A percentile compares a stretch with the other conserved stretches of the same genome.
phyloP scores from a whole-genome alignment of 306 rosid species.

The Mimosa bimucronata region DNA sequence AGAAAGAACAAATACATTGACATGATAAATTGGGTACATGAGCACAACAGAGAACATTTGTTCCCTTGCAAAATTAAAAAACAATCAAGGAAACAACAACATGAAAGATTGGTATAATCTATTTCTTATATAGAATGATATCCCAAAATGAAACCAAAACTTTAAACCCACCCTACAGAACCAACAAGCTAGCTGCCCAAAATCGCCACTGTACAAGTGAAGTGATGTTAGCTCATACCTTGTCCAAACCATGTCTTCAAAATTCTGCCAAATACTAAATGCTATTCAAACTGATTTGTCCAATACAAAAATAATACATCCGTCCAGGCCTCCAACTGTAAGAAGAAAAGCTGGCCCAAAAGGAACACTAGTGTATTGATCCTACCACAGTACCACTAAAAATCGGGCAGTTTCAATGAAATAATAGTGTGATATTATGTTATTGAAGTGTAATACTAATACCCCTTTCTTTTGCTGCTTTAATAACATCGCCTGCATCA shows the following conservation, averaged over 20 bases:
- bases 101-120: background rate
- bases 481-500: constrained; percentile 47
- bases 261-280: constrained; percentile 24
- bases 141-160: constrained; percentile 30
- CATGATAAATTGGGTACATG: background rate
- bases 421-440: constrained; percentile 25
- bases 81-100: background rate
- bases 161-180: constrained; percentile 28
- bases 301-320: constrained; percentile 12
- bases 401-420: constrained; percentile 23
- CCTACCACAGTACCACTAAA: constrained; percentile 20
- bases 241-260: constrained; percentile 1
- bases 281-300: background rate
- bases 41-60: background rate
- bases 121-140: constrained; percentile 4
- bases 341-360: constrained; percentile 40
- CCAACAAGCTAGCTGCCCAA: constrained; percentile 22
- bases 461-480: constrained; percentile 78
- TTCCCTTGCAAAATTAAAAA: background rate
- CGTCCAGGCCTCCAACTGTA: constrained; percentile 30
- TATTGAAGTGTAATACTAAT: constrained; percentile 57
- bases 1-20: background rate
- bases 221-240: background rate
- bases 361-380: constrained; percentile 20
- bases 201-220: constrained; percentile 37